Base-by-base conservation (phyloP, 2,329 filamentous ascomycete species). In the Aspergillus udagawae region DNA sequence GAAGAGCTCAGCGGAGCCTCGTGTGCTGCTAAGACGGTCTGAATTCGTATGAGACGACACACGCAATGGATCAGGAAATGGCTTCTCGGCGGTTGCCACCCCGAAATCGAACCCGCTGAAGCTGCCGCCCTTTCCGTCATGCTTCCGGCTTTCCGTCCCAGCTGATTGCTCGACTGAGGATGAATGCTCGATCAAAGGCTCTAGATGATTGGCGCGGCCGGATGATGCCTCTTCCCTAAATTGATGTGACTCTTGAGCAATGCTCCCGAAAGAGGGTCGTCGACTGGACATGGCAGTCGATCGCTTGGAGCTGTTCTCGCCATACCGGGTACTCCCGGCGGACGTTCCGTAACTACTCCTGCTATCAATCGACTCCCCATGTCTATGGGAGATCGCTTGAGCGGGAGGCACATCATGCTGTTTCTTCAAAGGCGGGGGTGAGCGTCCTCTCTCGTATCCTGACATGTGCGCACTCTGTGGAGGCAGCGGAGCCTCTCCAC, bases 291-390 rank as follows among this genome's bases (percentile, higher is more conserved):
- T 64, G 20, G 70, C 66, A 1, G 70, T 72, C 9, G 73, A 75
- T 25, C 66, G 60, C 57, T 70, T 53, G 4, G 67, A 67, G 51
- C 55, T 56, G 38, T 55, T 60, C 23, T 69, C 68, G 23, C 69
- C 72, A 59, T 75, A 72, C 7, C 72, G 70, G 20, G 69, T 70
- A 55, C 74, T 77, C n/a, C 70, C 70, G 29, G 74, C 62, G 1
- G 75, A 77, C 0, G 75, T 74, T 21, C 73, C 67, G 54, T 75
- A 76, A 56, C 75, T 77, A 52, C 74, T 74, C 44, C 67, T 70
- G 54, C 70, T 74, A 23, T 70, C 71, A 17, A 67, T 60, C 1
- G 73, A 75, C 9, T 68, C 63, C 1, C 57, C 64, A 45, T 66
- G 56, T 52, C 59, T 65, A 53, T 67, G 65, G 4, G 41, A 41